phyloP scores from a whole-genome alignment of 2,329 filamentous ascomycete genomes.

The Phaeosphaeria sp. region DNA sequence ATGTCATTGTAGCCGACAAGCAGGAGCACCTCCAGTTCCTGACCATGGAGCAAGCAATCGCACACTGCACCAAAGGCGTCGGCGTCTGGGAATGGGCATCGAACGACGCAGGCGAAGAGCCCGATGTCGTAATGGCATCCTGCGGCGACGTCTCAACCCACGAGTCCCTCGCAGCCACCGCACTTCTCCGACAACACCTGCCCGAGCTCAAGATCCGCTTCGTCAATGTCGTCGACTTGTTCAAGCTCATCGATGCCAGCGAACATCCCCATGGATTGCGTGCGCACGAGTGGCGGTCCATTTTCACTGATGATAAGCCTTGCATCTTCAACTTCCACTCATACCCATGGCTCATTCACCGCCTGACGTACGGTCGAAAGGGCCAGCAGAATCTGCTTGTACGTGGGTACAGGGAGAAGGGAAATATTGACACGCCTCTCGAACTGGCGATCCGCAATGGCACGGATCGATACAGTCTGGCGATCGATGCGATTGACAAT shows the following conservation, averaged over 20 bases:
- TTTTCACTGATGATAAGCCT: slow-evolving; percentile 76
- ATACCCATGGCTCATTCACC: slow-evolving; percentile 81
- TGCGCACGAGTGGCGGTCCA: slow-evolving; percentile 65
- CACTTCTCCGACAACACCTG: slow-evolving; percentile 73
- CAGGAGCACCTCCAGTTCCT: slow-evolving; percentile 79
- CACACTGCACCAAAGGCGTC: slow-evolving; percentile 79
- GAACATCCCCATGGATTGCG: slow-evolving; percentile 76
- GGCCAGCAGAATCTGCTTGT: slow-evolving; percentile 74
- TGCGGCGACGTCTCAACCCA: slow-evolving; percentile 78
- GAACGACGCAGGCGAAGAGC: slow-evolving; percentile 72
- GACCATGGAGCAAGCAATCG: slow-evolving; percentile 73
- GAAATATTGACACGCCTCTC: slow-evolving; percentile 82
- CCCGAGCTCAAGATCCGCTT: slow-evolving; percentile 78
- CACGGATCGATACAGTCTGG: slow-evolving; percentile 78
- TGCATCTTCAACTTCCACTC: slow-evolving; percentile 86
- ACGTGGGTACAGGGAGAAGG: slow-evolving; percentile 82
- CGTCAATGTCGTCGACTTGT: slow-evolving; percentile 81
- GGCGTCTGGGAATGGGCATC: slow-evolving; percentile 81
- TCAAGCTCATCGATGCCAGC: slow-evolving; percentile 74
- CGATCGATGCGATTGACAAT: slow-evolving; percentile 77
- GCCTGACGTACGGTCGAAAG: slow-evolving; percentile 76
- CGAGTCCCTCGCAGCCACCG: slow-evolving; percentile 76
- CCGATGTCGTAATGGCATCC: slow-evolving; percentile 77
- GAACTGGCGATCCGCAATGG: slow-evolving; percentile 80
- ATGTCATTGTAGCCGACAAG: slow-evolving; percentile 81